phyloP scores from a whole-genome alignment of 2,329 filamentous ascomycete genomes.

The Sarocladium brachiariae region DNA sequence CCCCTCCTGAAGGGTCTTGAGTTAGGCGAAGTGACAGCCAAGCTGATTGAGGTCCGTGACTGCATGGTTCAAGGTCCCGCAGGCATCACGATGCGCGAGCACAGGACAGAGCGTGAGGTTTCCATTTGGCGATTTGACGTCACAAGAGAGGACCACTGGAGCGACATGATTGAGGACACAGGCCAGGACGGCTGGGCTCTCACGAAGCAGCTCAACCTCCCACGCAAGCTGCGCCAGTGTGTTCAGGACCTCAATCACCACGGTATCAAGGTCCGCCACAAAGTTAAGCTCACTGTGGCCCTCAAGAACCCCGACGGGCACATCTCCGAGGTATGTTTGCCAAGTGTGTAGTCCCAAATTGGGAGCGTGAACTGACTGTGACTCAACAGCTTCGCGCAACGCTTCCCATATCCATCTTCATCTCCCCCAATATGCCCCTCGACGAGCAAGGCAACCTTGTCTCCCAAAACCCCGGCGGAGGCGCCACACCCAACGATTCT shows the following conservation, averaged over 20 bases:
- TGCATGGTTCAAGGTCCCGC: conserved; percentile 45
- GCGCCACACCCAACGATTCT: conserved; percentile 42
- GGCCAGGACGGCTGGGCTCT: conserved; percentile 59
- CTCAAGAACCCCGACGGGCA: conserved; percentile 94
- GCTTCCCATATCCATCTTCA: conserved; percentile 86
- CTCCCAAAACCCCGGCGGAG: conserved; percentile 31
- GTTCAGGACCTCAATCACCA: conserved; percentile 84
- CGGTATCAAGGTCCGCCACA: conserved; percentile 88
- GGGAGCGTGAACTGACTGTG: no score
- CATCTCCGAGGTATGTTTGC: conserved; percentile 65
- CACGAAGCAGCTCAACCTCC: conserved; percentile 60
- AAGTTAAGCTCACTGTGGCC: conserved; percentile 84
- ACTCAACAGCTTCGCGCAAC: conserved; percentile 67
- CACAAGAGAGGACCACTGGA: conserved; percentile 56
- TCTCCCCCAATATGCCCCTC: conserved; percentile 86
- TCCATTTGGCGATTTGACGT: conserved; percentile 51
- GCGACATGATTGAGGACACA: conserved; percentile 60
- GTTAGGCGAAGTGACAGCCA: conserved; percentile 74
- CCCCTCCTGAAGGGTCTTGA: conserved; percentile 83
- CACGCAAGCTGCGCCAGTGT: conserved; percentile 74
- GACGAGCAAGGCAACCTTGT: conserved; percentile 81
- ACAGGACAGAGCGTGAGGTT: conserved; percentile 59
- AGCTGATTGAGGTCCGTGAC: conserved; percentile 73
- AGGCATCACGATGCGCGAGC: conserved; percentile 43
- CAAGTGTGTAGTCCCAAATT: neutral